These are phyloP conservation scores for Tausonia pullulans DNA, from an alignment of 1,284 basidiomycete genomes.

Conservation along the genomic window DNA sequence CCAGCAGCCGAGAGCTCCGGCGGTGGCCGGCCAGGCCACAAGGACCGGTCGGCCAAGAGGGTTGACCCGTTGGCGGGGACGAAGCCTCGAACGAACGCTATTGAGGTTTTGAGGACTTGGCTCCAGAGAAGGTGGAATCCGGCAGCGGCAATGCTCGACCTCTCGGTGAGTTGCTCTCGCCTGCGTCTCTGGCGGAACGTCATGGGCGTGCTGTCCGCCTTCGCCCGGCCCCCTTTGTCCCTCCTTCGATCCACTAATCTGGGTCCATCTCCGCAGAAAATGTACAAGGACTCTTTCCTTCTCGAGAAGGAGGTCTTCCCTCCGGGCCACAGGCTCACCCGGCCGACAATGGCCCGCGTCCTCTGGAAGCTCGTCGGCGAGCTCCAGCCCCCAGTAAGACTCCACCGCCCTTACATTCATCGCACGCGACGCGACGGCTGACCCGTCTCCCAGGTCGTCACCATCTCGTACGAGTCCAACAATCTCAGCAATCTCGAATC, in stretches of 20 bases:
- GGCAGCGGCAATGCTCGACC: constrained; percentile 10
- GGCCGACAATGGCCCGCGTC: constrained; percentile 10
- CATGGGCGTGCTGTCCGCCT: not conserved
- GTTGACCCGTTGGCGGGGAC: constrained; percentile 12
- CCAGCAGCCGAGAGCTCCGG: too few species aligned
- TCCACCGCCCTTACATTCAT: not conserved
- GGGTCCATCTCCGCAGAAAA: not conserved
- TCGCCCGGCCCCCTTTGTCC: not conserved
- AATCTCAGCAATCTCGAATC: constrained; percentile 13
- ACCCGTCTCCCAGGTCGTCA: constrained; percentile 6
- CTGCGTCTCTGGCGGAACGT: too few species aligned
- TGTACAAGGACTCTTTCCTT: constrained; percentile 8
- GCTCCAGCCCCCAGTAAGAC: constrained; percentile 15
- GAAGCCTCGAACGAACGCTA: constrained; percentile 7
- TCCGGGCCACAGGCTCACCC: constrained; percentile 16
- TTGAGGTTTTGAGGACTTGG: constrained; percentile 8
- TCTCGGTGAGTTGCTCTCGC: constrained; percentile 11
- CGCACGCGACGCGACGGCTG: not conserved
- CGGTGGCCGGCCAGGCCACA: not conserved
- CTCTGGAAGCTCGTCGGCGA: constrained; percentile 17
- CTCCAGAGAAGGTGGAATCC: constrained; percentile 9
- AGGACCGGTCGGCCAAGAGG: not conserved
- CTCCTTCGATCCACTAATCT: not conserved
- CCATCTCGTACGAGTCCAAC: constrained; percentile 16
- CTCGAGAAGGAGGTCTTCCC: constrained; percentile 12